These are phyloP conservation scores for Coemansia sp. DNA, from an alignment of 192 early-diverging fungal species.

Conservation along the genomic window DNA sequence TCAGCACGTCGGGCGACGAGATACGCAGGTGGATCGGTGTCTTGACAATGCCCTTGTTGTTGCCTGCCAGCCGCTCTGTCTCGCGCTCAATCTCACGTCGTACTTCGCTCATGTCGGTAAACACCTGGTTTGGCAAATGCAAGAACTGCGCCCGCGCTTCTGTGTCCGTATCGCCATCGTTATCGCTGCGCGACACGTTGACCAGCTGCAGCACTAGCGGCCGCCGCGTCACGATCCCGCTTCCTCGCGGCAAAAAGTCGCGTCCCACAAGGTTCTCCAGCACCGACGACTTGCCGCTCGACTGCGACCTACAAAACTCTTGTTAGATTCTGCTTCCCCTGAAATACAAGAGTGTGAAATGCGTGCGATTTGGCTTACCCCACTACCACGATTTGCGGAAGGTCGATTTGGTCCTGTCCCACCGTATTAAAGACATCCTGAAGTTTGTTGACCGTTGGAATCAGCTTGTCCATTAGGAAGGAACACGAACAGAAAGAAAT, in stretches of 20 bases:
- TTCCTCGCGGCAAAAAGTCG: constrained; percentile 95
- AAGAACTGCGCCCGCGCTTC: constrained; percentile 69
- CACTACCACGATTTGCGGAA: constrained; percentile 84
- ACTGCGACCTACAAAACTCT: constrained; percentile 62
- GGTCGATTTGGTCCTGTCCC: constrained; percentile 71
- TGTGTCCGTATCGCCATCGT: not conserved
- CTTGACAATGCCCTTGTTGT: constrained; percentile 76
- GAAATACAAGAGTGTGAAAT: not conserved
- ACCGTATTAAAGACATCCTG: constrained; percentile 80
- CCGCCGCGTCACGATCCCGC: constrained; percentile 80
- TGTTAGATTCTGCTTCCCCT: not conserved
- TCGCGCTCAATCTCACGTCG: constrained; percentile 78
- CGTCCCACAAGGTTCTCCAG: constrained; percentile 97
- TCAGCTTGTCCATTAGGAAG: constrained; percentile 70
- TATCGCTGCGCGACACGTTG: constrained; percentile 47
- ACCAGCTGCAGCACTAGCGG: constrained; percentile 80
- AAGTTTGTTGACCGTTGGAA: constrained; percentile 77
- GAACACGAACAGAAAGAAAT: constrained; percentile 1
- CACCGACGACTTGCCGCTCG: constrained; percentile 95
- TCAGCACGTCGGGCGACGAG: constrained; percentile 73
- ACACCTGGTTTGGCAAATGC: constrained; percentile 72
- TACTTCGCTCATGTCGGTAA: constrained; percentile 75
- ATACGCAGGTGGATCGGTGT: constrained; percentile 78
- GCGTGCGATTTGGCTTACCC: constrained; percentile 48
- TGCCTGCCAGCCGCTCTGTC: constrained; percentile 73